Percentiles rank a stretch among this genome's conserved stretches.
Evolutionary conservation across 2,329 filamentous ascomycete genomes (phyloP).

Genomic region (Ilyonectria destructans): DNA sequence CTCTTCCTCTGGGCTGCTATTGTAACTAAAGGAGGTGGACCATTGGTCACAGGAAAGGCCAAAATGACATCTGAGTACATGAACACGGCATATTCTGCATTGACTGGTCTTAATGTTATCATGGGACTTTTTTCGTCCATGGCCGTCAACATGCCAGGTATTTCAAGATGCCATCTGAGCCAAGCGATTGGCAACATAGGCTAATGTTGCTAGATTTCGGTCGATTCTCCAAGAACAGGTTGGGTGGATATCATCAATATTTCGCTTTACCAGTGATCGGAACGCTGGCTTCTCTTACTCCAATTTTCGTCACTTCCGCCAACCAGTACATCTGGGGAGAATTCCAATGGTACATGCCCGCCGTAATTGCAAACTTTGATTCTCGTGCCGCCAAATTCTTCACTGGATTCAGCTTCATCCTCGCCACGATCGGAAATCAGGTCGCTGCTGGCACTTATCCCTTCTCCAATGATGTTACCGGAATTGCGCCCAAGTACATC

Average conservation of each 20-base stretch:
- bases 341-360: slow-evolving; percentile 14
- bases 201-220: slow-evolving; percentile 20
- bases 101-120: slow-evolving; percentile 19
- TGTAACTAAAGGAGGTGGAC: slow-evolving; percentile 12
- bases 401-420: slow-evolving; percentile 12
- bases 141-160: slow-evolving; percentile 23
- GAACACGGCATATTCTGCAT: slow-evolving; percentile 18
- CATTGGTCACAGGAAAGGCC: slow-evolving; percentile 20
- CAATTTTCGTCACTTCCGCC: slow-evolving; percentile 18
- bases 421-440: slow-evolving; percentile 12
- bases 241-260: slow-evolving; percentile 17
- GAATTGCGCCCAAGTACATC: slow-evolving; percentile 14
- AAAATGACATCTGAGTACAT: slow-evolving; percentile 13
- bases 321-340: slow-evolving; percentile 13
- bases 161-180: not conserved
- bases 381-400: slow-evolving; percentile 18
- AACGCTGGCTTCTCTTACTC: slow-evolving; percentile 8
- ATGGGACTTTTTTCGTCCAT: slow-evolving; percentile 21
- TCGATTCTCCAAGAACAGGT: slow-evolving; percentile 18
- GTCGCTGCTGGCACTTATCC: slow-evolving; percentile 8
- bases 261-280: slow-evolving; percentile 15
- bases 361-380: slow-evolving; percentile 14
- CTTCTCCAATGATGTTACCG: slow-evolving; percentile 15
- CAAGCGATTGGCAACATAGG: not conserved
- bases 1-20: slow-evolving; percentile 7